These are phyloP conservation scores for Gloeostereum incarnatum DNA, from an alignment of 768 basidiomycete genomes.

Conservation along the genomic window DNA sequence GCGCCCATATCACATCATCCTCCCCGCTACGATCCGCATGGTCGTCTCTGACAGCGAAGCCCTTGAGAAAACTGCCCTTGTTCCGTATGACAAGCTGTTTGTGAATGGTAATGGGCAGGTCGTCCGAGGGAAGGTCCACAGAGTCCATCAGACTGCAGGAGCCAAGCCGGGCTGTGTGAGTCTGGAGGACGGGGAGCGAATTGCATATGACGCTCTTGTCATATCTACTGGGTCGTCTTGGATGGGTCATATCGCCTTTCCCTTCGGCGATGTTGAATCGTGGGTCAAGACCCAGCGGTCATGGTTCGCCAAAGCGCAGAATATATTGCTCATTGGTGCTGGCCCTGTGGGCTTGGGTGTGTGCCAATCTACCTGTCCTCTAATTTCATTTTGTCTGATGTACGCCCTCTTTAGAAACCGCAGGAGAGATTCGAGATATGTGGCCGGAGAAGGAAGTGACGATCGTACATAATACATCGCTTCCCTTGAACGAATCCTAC, in stretches of 20 bases:
- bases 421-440: conserved; percentile 14
- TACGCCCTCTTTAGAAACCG: conserved; percentile 13
- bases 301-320: conserved; percentile 25
- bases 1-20: conserved; percentile 24
- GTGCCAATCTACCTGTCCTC: no score
- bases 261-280: conserved; percentile 18
- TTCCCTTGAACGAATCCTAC: conserved; percentile 35
- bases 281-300: conserved; percentile 19
- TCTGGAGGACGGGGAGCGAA: conserved; percentile 36
- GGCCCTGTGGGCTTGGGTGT: conserved; percentile 45
- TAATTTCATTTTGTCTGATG: conserved; percentile 6
- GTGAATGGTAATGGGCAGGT: conserved; percentile 34
- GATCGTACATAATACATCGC: conserved; percentile 30
- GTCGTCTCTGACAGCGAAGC: conserved; percentile 17
- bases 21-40: conserved; percentile 28
- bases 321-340: conserved; percentile 47
- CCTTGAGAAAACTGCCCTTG: conserved; percentile 24
- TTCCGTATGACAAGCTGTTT: conserved; percentile 34
- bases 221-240: conserved; percentile 51
- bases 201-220: conserved; percentile 48
- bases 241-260: conserved; percentile 39
- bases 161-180: conserved; percentile 34
- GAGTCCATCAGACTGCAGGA: conserved; percentile 31
- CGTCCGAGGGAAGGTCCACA: conserved; percentile 27
- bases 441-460: conserved; percentile 24